Percentiles rank a stretch among this genome's conserved stretches.
Evolutionary conservation across 371 early-diverging fungal genomes (phyloP).

Genomic region (Mucor plumbeus): DNA sequence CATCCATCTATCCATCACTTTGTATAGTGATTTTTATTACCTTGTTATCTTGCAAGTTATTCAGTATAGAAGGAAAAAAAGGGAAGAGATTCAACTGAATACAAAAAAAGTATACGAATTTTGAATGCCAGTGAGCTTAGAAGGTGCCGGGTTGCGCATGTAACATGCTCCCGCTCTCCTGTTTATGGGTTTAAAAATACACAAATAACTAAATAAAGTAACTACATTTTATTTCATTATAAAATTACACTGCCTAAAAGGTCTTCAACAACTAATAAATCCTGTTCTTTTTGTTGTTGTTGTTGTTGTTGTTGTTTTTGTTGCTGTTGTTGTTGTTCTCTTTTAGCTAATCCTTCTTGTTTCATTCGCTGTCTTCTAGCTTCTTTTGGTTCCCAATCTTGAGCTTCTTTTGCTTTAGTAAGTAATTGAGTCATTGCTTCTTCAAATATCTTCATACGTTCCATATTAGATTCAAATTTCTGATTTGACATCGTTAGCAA

Average conservation of each 20-base stretch:
- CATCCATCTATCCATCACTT: constrained; percentile 15
- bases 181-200: background rate
- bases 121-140: background rate
- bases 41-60: constrained; percentile 5
- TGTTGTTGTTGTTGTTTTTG: background rate
- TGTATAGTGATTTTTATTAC: background rate
- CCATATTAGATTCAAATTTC: constrained; percentile 57
- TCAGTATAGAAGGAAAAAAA: constrained; percentile 4
- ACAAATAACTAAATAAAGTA: background rate
- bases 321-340: constrained; percentile 1
- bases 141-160: constrained; percentile 5
- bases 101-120: background rate
- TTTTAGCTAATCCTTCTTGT: constrained; percentile 48
- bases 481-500: constrained; percentile 56
- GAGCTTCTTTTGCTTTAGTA: constrained; percentile 4
- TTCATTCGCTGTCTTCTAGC: constrained; percentile 61
- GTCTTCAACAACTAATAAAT: background rate
- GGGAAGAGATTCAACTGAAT: constrained; percentile 8
- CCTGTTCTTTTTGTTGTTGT: background rate
- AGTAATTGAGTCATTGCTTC: constrained; percentile 38
- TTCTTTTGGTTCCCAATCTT: constrained; percentile 56
- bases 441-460: constrained; percentile 57
- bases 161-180: background rate
- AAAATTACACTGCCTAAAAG: constrained; percentile 5
- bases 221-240: constrained; percentile 8